phyloP scores from a whole-genome alignment of 2,329 filamentous ascomycete genomes.

The Ophiocordyceps camponoti-floridani region DNA sequence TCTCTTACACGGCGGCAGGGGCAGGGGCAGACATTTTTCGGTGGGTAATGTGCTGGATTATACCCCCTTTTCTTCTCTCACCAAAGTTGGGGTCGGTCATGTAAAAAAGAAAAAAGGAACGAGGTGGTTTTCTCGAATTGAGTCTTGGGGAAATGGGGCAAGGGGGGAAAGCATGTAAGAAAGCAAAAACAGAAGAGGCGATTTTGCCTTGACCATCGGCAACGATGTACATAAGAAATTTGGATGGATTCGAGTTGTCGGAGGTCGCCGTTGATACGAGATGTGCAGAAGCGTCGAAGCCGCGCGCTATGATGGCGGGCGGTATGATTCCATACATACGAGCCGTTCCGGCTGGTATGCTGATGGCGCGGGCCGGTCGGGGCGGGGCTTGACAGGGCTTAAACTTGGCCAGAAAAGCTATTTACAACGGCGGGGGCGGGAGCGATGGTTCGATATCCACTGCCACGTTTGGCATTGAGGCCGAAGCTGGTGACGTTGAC shows the following conservation, averaged over 20 bases:
- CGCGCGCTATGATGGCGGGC: too few relatives aligned
- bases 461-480: neutral
- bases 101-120: neutral
- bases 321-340: too few relatives aligned
- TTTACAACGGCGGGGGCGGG: neutral
- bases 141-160: too few relatives aligned
- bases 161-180: neutral
- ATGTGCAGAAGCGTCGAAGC: too few relatives aligned
- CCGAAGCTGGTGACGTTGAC: neutral
- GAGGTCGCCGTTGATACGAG: too few relatives aligned
- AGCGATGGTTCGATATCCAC: neutral
- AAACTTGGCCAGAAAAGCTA: neutral
- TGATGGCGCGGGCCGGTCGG: neutral
- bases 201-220: neutral
- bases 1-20: neutral
- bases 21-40: neutral
- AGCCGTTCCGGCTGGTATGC: too few relatives aligned
- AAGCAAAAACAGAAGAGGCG: neutral
- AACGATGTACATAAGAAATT: too few relatives aligned
- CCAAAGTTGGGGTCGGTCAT: neutral
- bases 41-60: neutral
- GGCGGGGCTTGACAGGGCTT: neutral
- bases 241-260: too few relatives aligned
- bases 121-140: too few relatives aligned
- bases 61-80: neutral